Conservation (phyloP, 2,329 filamentous ascomycete species). For the Colletotrichum lentis region DNA sequence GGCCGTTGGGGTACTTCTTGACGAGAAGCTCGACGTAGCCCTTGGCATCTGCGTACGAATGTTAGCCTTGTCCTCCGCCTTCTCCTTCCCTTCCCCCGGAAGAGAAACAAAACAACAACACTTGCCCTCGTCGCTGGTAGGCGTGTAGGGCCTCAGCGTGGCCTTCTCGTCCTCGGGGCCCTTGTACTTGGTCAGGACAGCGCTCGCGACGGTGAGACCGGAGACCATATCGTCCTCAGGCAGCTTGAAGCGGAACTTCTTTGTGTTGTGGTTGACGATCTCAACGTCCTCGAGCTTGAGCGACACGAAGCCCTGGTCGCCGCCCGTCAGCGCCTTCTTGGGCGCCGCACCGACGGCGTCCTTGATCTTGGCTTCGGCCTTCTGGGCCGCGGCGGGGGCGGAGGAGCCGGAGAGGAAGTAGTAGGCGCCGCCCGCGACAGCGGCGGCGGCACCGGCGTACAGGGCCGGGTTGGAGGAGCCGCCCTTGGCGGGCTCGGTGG, state of each 20-base stretch:
- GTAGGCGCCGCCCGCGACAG: slow-evolving; percentile 64
- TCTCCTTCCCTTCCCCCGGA: not conserved
- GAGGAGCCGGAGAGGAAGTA: slow-evolving; percentile 64
- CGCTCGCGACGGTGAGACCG: slow-evolving; percentile 83
- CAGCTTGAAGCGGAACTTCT: slow-evolving; percentile 87
- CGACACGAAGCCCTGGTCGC: slow-evolving; percentile 87
- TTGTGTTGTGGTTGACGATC: slow-evolving; percentile 91
- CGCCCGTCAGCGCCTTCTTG: slow-evolving; percentile 74
- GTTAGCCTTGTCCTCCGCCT: not conserved
- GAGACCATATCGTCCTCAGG: slow-evolving; percentile 85
- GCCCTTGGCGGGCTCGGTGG: slow-evolving; percentile 67
- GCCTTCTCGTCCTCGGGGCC: slow-evolving; percentile 83
- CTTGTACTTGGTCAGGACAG: slow-evolving; percentile 91
- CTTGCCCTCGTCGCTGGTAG: slow-evolving; percentile 83
- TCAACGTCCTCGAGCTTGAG: slow-evolving; percentile 82
- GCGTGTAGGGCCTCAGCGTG: slow-evolving; percentile 91
- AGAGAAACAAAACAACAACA: slow-evolving; percentile 5
- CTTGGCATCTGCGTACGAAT: slow-evolving; percentile 65
- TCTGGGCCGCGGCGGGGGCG: slow-evolving; percentile 55
- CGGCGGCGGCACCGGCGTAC: slow-evolving; percentile 67
- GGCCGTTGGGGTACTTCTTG: slow-evolving; percentile 89
- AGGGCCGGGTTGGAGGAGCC: slow-evolving; percentile 64
- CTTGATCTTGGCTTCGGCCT: slow-evolving; percentile 64
- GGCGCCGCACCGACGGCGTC: slow-evolving; percentile 52
- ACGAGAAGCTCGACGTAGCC: slow-evolving; percentile 89